These are phyloP conservation scores for Diplodia seriata DNA, from an alignment of 2,329 filamentous ascomycete species.

Conservation along the genomic window DNA sequence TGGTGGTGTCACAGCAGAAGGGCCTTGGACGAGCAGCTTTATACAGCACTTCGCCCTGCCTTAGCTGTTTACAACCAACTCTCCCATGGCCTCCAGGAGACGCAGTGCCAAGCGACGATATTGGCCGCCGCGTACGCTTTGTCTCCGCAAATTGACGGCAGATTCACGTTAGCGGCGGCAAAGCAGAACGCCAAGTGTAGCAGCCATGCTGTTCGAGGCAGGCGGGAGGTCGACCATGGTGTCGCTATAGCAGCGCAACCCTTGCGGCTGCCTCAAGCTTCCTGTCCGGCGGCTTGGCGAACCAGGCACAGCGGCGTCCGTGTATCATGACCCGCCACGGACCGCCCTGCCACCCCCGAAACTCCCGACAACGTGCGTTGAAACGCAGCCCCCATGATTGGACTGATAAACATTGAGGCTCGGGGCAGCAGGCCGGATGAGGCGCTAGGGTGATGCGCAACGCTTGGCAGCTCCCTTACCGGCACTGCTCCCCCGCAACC, in stretches of 20 bases:
- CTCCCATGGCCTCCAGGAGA: not conserved
- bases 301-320: constrained; percentile 1
- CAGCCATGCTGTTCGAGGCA: constrained; percentile 19
- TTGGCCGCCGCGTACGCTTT: constrained; percentile 1
- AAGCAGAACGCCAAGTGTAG: constrained; percentile 21
- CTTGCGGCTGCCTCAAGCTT: constrained; percentile 27
- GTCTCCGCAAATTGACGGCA: constrained; percentile 8
- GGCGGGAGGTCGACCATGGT: constrained; percentile 17
- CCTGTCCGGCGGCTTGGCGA: constrained; percentile 22
- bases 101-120: not conserved
- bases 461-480: constrained; percentile 18
- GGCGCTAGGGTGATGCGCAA: not conserved
- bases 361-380: not conserved
- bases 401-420: constrained; percentile 6
- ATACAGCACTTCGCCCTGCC: not conserved
- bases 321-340: constrained; percentile 14
- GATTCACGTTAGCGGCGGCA: constrained; percentile 9
- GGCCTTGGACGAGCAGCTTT: not conserved
- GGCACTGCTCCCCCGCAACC: not conserved
- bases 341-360: not conserved
- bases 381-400: not conserved
- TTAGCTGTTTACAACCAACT: not conserved
- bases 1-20: not conserved
- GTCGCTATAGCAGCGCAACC: not conserved
- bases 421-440: constrained; percentile 5